Evolutionary conservation across 768 basidiomycete genomes (phyloP).

Genomic region (Trametes cubensis): DNA sequence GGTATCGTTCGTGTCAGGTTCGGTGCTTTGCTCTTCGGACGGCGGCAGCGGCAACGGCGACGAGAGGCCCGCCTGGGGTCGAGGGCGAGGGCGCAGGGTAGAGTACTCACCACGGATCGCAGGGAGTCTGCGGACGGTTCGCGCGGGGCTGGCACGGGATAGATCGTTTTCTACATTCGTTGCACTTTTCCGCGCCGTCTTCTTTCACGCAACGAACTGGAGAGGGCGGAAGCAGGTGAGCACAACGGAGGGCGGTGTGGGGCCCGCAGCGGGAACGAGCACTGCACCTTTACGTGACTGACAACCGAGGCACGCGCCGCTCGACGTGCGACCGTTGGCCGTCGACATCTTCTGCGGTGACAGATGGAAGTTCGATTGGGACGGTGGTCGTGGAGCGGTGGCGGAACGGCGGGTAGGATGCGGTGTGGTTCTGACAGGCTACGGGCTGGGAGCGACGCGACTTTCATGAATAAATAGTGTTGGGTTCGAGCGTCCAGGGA

Average conservation of each 20-base stretch:
- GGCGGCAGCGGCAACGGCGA: no score
- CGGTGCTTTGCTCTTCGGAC: no score
- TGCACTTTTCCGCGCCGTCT: neutral
- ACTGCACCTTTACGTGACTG: neutral
- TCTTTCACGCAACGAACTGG: conserved; percentile 1
- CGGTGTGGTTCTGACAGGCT: neutral
- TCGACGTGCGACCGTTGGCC: neutral
- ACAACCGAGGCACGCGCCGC: neutral
- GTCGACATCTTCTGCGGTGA: neutral
- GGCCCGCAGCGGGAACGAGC: neutral
- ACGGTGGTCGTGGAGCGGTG: neutral
- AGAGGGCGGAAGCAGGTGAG: neutral
- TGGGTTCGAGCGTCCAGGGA: neutral
- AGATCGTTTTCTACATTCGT: neutral
- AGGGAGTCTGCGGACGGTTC: neutral
- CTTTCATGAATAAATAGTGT: neutral
- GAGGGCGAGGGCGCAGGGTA: neutral
- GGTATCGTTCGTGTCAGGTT: no score
- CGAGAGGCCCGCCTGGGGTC: neutral
- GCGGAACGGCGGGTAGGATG: neutral
- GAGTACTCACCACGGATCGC: conserved; percentile 3
- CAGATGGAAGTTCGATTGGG: neutral
- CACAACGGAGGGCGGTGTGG: neutral
- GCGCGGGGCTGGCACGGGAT: neutral
- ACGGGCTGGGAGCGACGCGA: neutral